Percentiles rank a stretch among this genome's conserved stretches.
Evolutionary conservation across 1,139 yeast species (phyloP).

Genomic region (Schizosaccharomyces versatilis): DNA sequence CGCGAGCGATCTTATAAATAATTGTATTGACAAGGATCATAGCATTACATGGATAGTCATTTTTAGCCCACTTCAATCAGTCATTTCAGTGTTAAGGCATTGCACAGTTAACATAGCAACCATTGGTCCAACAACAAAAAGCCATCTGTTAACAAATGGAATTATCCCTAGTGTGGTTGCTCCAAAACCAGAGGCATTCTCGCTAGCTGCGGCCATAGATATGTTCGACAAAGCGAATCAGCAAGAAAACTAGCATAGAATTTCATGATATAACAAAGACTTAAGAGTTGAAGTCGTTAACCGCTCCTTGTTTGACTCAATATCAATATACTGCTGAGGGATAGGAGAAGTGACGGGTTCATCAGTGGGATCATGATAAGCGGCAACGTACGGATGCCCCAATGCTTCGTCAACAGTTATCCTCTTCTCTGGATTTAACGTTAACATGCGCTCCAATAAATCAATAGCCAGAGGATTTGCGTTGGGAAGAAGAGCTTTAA

Average conservation of each 20-base stretch:
- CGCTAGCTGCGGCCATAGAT: conserved; percentile 1
- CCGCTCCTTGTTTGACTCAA: conserved; percentile 54
- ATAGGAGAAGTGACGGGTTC: conserved; percentile 62
- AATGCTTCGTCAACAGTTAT: conserved; percentile 64
- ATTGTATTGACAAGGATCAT: background rate
- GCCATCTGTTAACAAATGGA: background rate
- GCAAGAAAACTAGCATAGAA: background rate
- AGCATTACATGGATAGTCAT: background rate
- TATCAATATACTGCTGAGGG: conserved; percentile 58
- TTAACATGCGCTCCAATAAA: conserved; percentile 46
- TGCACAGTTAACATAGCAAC: background rate
- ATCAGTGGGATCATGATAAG: conserved; percentile 60
- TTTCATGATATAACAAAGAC: conserved; percentile 12
- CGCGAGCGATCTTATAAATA: background rate
- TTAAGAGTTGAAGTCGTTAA: conserved; percentile 51
- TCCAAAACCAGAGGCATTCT: conserved; percentile 1
- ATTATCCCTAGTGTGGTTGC: background rate
- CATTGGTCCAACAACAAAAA: background rate
- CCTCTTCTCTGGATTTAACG: conserved; percentile 61
- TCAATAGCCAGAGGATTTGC: conserved; percentile 48
- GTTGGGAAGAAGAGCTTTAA: conserved; percentile 30
- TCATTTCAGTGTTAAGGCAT: background rate
- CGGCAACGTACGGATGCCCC: conserved; percentile 53
- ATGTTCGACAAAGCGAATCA: background rate
- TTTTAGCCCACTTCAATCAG: background rate